Percentiles rank a stretch among this genome's conserved stretches.
Evolutionary conservation across 345 rosid genomes (phyloP).

Genomic region (Lepidium didymum): DNA sequence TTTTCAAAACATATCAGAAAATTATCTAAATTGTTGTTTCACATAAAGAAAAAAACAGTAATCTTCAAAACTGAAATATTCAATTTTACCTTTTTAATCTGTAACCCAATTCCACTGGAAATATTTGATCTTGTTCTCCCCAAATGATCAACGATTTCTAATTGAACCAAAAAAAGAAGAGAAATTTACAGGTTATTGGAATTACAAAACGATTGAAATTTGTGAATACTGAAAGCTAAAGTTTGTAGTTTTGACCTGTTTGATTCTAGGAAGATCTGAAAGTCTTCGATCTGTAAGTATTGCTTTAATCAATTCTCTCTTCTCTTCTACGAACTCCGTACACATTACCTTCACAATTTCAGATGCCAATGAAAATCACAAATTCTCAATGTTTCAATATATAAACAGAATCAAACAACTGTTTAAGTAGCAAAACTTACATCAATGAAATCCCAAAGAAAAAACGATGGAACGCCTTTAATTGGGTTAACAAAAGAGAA

Average conservation of each 20-base stretch:
- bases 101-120: slow-evolving; percentile 48
- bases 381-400: background rate
- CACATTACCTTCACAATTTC: slow-evolving; percentile 60
- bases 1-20: background rate
- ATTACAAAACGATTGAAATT: background rate
- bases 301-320: slow-evolving; percentile 52
- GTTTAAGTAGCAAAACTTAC: slow-evolving; percentile 16
- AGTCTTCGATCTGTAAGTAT: slow-evolving; percentile 50
- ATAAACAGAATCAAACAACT: background rate
- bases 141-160: slow-evolving; percentile 46
- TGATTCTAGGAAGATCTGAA: slow-evolving; percentile 53
- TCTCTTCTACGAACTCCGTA: slow-evolving; percentile 56
- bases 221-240: background rate
- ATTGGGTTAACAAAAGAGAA: slow-evolving; percentile 52
- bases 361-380: no score
- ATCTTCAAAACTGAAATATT: background rate
- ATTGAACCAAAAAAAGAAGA: background rate
- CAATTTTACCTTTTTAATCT: slow-evolving; percentile 50
- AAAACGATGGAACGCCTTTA: slow-evolving; percentile 42
- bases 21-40: background rate
- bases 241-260: slow-evolving; percentile 40
- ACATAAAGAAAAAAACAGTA: background rate
- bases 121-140: slow-evolving; percentile 59
- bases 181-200: background rate
- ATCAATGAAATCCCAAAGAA: slow-evolving; percentile 53